These are phyloP conservation scores for Panellus pusillus DNA, from an alignment of 768 basidiomycete species.

Conservation along the genomic window DNA sequence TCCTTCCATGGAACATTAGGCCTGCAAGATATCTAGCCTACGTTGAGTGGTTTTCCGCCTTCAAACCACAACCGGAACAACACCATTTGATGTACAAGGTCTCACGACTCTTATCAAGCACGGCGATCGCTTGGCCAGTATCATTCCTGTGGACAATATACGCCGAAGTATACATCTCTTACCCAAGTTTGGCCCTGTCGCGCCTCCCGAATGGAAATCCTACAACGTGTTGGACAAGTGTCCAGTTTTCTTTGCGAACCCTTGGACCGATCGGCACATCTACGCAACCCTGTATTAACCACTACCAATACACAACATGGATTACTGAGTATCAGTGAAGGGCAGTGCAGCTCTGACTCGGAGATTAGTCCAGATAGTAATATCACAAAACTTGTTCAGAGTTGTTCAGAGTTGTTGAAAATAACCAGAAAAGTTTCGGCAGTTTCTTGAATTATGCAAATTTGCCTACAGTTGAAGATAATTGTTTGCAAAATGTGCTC, in stretches of 20 bases:
- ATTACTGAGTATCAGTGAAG: no score
- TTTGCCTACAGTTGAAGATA: no score
- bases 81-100: conserved; percentile 18
- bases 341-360: no score
- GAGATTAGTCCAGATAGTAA: no score
- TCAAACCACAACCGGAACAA: conserved; percentile 1
- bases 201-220: conserved; percentile 23
- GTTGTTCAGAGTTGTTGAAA: no score
- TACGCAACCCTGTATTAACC: conserved; percentile 1
- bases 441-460: no score
- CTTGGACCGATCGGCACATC: conserved; percentile 19
- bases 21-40: neutral
- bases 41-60: conserved; percentile 8
- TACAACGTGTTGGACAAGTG: conserved; percentile 21
- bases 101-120: neutral
- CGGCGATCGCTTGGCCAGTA: conserved; percentile 12
- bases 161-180: conserved; percentile 9
- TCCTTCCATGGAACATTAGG: neutral
- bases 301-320: no score
- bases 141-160: conserved; percentile 22
- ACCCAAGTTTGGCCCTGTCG: conserved; percentile 25
- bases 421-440: no score
- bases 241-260: conserved; percentile 19
- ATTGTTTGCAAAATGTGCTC: no score
- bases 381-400: no score